Conservation (phyloP, 768 basidiomycete genomes). For the Boletus sp. region DNA sequence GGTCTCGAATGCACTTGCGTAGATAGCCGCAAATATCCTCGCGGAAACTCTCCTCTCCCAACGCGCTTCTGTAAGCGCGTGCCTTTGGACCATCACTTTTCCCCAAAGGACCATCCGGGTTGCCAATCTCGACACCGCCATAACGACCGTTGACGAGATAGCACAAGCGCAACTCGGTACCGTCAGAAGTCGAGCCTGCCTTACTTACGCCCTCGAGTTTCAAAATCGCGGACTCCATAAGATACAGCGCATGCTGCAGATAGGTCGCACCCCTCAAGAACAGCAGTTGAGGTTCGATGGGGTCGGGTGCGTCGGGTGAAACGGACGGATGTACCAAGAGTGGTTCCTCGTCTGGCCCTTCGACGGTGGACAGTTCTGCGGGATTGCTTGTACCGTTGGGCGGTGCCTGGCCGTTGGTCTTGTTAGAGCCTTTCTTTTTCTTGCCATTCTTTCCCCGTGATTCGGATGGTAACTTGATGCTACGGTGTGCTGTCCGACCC, state of each 20-base stretch:
- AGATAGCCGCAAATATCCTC: conserved; percentile 59
- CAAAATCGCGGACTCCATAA: conserved; percentile 72
- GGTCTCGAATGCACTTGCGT: conserved; percentile 77
- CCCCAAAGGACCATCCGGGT: conserved; percentile 76
- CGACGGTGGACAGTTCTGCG: conserved; percentile 38
- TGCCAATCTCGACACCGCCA: conserved; percentile 83
- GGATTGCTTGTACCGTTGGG: conserved; percentile 59
- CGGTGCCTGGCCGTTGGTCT: conserved; percentile 62
- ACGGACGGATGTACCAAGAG: conserved; percentile 66
- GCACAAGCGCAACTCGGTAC: conserved; percentile 73
- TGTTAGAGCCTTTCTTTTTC: conserved; percentile 50
- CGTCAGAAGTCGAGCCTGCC: conserved; percentile 50
- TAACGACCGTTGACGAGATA: conserved; percentile 72
- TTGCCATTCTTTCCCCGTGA: conserved; percentile 45
- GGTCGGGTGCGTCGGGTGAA: conserved; percentile 76
- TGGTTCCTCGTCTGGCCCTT: conserved; percentile 49
- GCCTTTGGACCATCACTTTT: conserved; percentile 54
- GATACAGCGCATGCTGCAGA: conserved; percentile 70
- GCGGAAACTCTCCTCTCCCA: conserved; percentile 53
- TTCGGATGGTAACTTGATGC: conserved; percentile 36
- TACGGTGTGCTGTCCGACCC: conserved; percentile 53
- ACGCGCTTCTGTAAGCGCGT: conserved; percentile 56
- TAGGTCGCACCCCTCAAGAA: conserved; percentile 84
- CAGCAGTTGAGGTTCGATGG: conserved; percentile 79
- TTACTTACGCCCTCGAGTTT: conserved; percentile 67